Conservation (phyloP, 192 early-diverging fungal genomes). For the Backusella westeae region DNA sequence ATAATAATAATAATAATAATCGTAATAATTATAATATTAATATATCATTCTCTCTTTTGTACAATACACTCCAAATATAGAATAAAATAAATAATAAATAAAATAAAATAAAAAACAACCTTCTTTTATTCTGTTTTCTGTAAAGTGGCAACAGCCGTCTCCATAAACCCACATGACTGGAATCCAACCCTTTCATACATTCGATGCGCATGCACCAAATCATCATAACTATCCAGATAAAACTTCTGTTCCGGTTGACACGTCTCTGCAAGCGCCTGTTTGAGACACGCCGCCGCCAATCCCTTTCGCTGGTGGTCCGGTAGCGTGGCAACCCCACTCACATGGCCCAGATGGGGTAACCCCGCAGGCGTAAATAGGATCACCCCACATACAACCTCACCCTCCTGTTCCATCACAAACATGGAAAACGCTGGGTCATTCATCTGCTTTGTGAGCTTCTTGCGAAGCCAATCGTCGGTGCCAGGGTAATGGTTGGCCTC, state of each 20-base stretch:
- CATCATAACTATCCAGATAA: neutral
- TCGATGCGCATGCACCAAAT: neutral
- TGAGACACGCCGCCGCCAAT: neutral
- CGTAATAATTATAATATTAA: neutral
- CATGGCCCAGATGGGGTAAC: neutral
- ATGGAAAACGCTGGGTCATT: neutral
- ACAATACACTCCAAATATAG: neutral
- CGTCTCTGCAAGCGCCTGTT: neutral
- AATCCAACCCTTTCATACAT: neutral
- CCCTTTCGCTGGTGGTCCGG: neutral
- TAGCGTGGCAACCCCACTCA: neutral
- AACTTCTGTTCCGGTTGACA: neutral
- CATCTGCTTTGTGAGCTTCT: neutral
- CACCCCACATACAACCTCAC: neutral
- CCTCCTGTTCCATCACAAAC: neutral
- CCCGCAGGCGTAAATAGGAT: neutral
- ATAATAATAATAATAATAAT: neutral
- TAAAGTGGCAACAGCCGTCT: neutral
- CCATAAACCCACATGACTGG: neutral
- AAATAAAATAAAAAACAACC: neutral
- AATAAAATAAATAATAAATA: neutral
- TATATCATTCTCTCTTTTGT: neutral
- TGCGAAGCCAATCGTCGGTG: neutral
- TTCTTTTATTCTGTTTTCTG: neutral
- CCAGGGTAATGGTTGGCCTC: neutral